phyloP scores from a whole-genome alignment of 805 yeast genomes.

The Spathaspora girioi region DNA sequence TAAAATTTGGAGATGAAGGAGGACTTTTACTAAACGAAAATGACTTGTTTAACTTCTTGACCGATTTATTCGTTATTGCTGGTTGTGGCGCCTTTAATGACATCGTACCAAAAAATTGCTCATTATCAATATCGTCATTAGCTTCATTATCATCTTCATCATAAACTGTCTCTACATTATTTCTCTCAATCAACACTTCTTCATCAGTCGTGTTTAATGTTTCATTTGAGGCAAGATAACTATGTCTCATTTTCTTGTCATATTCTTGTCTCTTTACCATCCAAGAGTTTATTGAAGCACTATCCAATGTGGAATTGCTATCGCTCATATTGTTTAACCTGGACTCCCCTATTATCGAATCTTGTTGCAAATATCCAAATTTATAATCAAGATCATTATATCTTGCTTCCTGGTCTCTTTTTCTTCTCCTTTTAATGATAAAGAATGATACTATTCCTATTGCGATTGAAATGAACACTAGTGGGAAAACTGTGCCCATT shows the following conservation, averaged over 20 bases:
- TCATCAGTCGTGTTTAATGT: conserved; percentile 12
- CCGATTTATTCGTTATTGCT: conserved; percentile 10
- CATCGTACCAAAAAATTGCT: not conserved
- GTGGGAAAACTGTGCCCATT: conserved; percentile 36
- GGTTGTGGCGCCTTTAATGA: not conserved
- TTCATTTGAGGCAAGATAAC: conserved; percentile 29
- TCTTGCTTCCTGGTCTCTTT: conserved; percentile 18
- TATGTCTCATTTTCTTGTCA: conserved; percentile 24
- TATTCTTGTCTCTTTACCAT: conserved; percentile 46
- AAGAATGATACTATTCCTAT: conserved; percentile 12
- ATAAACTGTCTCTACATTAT: not conserved
- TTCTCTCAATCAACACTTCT: conserved; percentile 8
- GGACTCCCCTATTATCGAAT: conserved; percentile 7
- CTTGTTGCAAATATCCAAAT: conserved; percentile 16
- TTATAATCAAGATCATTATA: conserved; percentile 31
- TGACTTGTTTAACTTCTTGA: conserved; percentile 18
- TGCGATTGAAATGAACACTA: conserved; percentile 14
- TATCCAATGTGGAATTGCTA: conserved; percentile 40
- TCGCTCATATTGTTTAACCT: conserved; percentile 18
- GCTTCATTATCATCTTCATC: conserved; percentile 4
- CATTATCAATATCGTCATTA: conserved; percentile 5
- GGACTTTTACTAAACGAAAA: conserved; percentile 20
- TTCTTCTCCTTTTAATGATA: conserved; percentile 17
- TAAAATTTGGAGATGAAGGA: conserved; percentile 16
- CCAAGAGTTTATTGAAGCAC: conserved; percentile 52